Evolutionary conservation across 208 protist species (phyloP).

Genomic region (Wallacemonas sp.): DNA sequence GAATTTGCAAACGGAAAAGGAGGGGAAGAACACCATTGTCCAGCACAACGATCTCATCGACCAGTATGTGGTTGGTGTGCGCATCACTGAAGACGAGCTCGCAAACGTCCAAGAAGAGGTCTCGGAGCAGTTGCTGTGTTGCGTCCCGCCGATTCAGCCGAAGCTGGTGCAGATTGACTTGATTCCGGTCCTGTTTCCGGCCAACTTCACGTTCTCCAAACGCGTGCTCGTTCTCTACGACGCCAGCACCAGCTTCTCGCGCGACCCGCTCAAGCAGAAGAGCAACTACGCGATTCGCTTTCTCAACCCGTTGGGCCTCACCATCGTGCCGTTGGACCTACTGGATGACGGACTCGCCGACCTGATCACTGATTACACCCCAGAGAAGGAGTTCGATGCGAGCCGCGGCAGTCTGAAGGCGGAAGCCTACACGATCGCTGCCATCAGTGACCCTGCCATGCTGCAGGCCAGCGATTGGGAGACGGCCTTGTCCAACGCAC

Average conservation of each 20-base stretch:
- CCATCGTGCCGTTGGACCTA: conserved; percentile 44
- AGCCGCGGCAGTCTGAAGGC: conserved; percentile 16
- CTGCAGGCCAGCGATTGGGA: conserved; percentile 33
- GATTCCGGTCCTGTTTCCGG: conserved; percentile 48
- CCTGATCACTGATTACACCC: conserved; percentile 5
- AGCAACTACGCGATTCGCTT: conserved; percentile 56
- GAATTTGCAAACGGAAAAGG: conserved; percentile 27
- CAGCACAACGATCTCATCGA: conserved; percentile 60
- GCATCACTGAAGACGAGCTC: conserved; percentile 34
- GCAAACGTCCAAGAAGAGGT: conserved; percentile 46
- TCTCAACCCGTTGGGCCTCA: conserved; percentile 46
- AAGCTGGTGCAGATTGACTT: conserved; percentile 37
- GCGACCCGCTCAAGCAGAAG: conserved; percentile 58
- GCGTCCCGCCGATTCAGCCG: conserved; percentile 61
- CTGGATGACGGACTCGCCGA: conserved; percentile 17
- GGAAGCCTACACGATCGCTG: conserved; percentile 42
- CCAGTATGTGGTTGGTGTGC: conserved; percentile 60
- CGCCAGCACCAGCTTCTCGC: conserved; percentile 11
- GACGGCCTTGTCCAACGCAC: conserved; percentile 15
- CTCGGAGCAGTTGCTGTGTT: conserved; percentile 46
- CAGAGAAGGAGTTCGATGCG: background rate
- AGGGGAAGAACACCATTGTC: conserved; percentile 38
- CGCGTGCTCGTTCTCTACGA: conserved; percentile 52
- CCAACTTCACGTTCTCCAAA: conserved; percentile 31
- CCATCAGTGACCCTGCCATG: conserved; percentile 19